These are phyloP conservation scores for Magnaporthales sp. DNA, from an alignment of 2,329 filamentous ascomycete genomes.

Conservation along the genomic window DNA sequence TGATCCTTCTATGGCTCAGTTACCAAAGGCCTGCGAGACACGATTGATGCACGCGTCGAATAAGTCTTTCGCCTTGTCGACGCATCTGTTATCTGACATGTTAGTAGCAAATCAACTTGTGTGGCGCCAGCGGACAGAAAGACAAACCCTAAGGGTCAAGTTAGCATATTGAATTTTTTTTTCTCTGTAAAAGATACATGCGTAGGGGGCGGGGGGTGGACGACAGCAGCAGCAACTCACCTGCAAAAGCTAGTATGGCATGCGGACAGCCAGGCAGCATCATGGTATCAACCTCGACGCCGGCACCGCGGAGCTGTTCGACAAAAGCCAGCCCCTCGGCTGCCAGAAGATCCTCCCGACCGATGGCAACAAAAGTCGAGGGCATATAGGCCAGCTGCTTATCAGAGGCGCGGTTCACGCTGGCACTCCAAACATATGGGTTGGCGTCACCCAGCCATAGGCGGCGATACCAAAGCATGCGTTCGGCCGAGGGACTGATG, in stretches of 20 bases:
- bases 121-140: background rate
- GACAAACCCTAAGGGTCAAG: background rate
- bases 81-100: background rate
- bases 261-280: conserved; percentile 10
- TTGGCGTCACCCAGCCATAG: conserved; percentile 20
- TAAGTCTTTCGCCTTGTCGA: background rate
- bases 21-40: background rate
- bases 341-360: conserved; percentile 23
- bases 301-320: conserved; percentile 13
- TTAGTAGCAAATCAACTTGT: background rate
- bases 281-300: conserved; percentile 12
- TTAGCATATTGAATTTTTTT: background rate
- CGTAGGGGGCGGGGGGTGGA: background rate
- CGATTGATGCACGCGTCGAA: background rate
- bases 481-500: conserved; percentile 4
- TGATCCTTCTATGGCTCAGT: background rate
- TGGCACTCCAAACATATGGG: conserved; percentile 20
- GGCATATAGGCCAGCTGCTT: conserved; percentile 18
- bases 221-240: background rate
- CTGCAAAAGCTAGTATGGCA: background rate
- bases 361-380: conserved; percentile 20
- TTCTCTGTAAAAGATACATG: background rate
- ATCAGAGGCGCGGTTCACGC: conserved; percentile 18
- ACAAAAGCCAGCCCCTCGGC: conserved; percentile 21
- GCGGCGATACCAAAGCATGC: conserved; percentile 25